These are phyloP conservation scores for Calonectria naviculata DNA, from an alignment of 2,329 filamentous ascomycete species.

Conservation along the genomic window DNA sequence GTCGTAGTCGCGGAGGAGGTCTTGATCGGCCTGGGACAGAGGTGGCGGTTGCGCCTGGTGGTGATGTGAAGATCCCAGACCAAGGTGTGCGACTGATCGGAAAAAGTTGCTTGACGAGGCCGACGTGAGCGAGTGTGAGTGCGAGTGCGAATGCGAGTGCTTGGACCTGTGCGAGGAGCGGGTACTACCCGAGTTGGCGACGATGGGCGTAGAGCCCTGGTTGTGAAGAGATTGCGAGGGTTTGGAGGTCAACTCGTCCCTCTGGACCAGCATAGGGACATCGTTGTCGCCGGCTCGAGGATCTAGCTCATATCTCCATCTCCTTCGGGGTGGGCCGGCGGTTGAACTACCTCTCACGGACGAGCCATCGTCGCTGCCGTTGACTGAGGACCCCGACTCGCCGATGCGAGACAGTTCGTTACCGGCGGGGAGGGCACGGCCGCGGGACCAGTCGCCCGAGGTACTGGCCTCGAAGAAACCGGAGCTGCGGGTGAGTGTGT, in stretches of 20 bases:
- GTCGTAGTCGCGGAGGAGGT: constrained; percentile 91
- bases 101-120: constrained; percentile 70
- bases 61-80: constrained; percentile 51
- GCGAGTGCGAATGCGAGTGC: constrained; percentile 43
- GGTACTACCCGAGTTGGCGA: constrained; percentile 56
- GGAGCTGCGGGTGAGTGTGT: constrained; percentile 90
- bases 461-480: constrained; percentile 93
- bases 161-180: constrained; percentile 46
- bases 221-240: constrained; percentile 44
- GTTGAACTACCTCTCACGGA: constrained; percentile 23
- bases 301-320: constrained; percentile 92
- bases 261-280: constrained; percentile 89
- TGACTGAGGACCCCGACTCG: constrained; percentile 45
- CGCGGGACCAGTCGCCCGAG: constrained; percentile 76
- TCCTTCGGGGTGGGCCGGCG: constrained; percentile 52
- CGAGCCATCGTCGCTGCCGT: constrained; percentile 36
- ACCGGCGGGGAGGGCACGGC: constrained; percentile 43
- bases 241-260: constrained; percentile 59
- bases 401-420: constrained; percentile 66
- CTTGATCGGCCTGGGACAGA: constrained; percentile 72
- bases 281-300: constrained; percentile 78
- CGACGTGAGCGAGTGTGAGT: constrained; percentile 69
- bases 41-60: constrained; percentile 57
- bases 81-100: constrained; percentile 86
- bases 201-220: constrained; percentile 36